phyloP scores from a whole-genome alignment of 306 rosid species.

The Glycyrrhiza uralensis region DNA sequence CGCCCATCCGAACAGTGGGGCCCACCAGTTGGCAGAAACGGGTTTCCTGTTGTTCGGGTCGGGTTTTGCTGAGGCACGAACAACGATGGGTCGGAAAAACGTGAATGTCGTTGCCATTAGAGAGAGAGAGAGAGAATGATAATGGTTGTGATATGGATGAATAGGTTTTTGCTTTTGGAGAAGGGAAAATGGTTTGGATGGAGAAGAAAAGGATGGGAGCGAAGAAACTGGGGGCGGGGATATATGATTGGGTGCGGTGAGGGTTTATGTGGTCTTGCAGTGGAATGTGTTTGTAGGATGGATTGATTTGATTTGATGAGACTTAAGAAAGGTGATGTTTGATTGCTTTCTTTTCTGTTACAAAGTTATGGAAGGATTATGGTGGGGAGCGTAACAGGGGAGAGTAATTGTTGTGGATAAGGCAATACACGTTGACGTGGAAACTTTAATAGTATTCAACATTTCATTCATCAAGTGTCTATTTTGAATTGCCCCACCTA shows the following conservation, averaged over 20 bases:
- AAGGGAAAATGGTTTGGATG: no score
- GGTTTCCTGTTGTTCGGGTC: slow-evolving; percentile 39
- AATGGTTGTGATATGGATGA: no score
- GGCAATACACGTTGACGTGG: not conserved
- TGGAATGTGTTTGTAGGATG: no score
- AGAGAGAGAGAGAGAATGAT: not conserved
- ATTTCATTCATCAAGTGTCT: no score
- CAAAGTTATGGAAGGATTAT: not conserved
- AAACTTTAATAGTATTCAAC: no score
- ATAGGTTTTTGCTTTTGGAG: not conserved
- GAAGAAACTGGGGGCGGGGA: not conserved
- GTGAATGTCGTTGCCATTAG: slow-evolving; percentile 48
- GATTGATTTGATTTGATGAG: not conserved
- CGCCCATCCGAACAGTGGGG: slow-evolving; percentile 57
- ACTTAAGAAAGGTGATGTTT: not conserved
- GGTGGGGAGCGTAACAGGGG: not conserved
- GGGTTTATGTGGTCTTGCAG: not conserved
- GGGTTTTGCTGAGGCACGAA: slow-evolving; percentile 41
- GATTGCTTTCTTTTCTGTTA: no score
- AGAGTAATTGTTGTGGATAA: slow-evolving; percentile 1
- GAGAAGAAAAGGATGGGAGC: not conserved
- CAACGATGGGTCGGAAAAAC: slow-evolving; percentile 29
- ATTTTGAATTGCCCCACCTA: no score
- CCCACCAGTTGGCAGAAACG: slow-evolving; percentile 58
- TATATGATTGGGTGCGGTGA: not conserved